Percentiles rank a stretch among this genome's conserved stretches.
These are phyloP conservation scores for Dispira parvispora DNA, from an alignment of 192 early-diverging fungal genomes.

Conservation along the genomic window DNA sequence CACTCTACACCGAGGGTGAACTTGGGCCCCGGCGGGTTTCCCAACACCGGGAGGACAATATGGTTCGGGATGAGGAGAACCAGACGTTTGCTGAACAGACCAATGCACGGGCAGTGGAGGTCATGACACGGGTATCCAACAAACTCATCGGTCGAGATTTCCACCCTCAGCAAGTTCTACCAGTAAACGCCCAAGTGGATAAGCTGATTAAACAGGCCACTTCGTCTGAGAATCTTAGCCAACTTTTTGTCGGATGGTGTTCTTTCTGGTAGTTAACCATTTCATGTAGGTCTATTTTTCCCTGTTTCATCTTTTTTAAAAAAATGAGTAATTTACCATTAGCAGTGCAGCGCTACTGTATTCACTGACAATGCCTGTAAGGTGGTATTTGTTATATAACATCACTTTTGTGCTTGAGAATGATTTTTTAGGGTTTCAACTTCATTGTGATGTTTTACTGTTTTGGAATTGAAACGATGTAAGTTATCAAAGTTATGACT, in stretches of 20 bases:
- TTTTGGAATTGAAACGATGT: no score
- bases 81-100: background rate
- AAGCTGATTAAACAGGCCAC: conserved; percentile 79
- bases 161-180: conserved; percentile 54
- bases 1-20: conserved; percentile 8
- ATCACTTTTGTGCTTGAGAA: no score
- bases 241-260: conserved; percentile 49
- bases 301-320: no score
- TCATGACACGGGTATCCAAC: conserved; percentile 80
- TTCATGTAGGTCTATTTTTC: no score
- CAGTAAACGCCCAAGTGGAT: conserved; percentile 74
- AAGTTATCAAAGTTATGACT: no score
- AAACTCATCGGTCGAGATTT: conserved; percentile 93
- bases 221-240: conserved; percentile 77
- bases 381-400: no score
- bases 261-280: conserved; percentile 30
- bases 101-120: conserved; percentile 63
- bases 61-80: conserved; percentile 8
- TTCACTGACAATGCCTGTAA: no score
- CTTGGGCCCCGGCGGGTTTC: background rate
- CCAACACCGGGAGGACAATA: conserved; percentile 1
- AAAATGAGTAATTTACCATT: no score
- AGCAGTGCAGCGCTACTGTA: no score
- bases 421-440: no score
- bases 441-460: no score